These are phyloP conservation scores for Aureobasidium pullulans DNA, from an alignment of 2,329 filamentous ascomycete species.

Conservation along the genomic window DNA sequence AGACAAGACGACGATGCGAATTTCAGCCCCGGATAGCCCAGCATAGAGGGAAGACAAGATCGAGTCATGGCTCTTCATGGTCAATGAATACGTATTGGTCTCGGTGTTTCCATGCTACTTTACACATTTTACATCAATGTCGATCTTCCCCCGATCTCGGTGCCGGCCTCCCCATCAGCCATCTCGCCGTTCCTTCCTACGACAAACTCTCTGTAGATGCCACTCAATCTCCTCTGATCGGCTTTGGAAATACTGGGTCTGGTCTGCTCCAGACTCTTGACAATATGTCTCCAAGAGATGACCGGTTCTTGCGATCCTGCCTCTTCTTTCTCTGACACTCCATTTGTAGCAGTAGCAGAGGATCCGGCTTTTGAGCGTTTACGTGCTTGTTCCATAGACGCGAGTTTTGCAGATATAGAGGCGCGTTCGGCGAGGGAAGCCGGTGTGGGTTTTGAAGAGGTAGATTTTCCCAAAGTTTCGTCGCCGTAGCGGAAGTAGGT, in stretches of 20 bases:
- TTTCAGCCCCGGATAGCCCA: no score
- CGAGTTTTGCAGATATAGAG: slow-evolving; percentile 71
- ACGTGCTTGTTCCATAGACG: slow-evolving; percentile 66
- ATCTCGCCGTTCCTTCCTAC: slow-evolving; percentile 90
- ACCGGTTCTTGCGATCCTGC: slow-evolving; percentile 58
- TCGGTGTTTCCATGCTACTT: no score
- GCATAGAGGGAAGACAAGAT: no score
- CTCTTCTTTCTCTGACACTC: slow-evolving; percentile 16
- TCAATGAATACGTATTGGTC: no score
- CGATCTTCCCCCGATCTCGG: slow-evolving; percentile 83
- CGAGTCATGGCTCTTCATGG: no score
- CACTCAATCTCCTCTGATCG: slow-evolving; percentile 65
- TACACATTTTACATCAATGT: slow-evolving; percentile 48
- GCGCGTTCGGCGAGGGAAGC: slow-evolving; percentile 65
- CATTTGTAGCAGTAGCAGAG: not conserved
- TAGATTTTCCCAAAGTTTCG: slow-evolving; percentile 30
- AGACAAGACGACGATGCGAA: no score
- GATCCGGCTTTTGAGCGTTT: slow-evolving; percentile 46
- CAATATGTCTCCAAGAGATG: slow-evolving; percentile 77
- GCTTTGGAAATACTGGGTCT: slow-evolving; percentile 73
- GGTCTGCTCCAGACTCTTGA: slow-evolving; percentile 68
- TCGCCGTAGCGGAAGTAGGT: slow-evolving; percentile 79
- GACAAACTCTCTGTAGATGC: slow-evolving; percentile 89
- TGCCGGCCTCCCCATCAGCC: slow-evolving; percentile 84
- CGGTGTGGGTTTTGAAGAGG: slow-evolving; percentile 40